phyloP scores from a whole-genome alignment of 371 early-diverging fungal genomes.

The Mucor sp. region DNA sequence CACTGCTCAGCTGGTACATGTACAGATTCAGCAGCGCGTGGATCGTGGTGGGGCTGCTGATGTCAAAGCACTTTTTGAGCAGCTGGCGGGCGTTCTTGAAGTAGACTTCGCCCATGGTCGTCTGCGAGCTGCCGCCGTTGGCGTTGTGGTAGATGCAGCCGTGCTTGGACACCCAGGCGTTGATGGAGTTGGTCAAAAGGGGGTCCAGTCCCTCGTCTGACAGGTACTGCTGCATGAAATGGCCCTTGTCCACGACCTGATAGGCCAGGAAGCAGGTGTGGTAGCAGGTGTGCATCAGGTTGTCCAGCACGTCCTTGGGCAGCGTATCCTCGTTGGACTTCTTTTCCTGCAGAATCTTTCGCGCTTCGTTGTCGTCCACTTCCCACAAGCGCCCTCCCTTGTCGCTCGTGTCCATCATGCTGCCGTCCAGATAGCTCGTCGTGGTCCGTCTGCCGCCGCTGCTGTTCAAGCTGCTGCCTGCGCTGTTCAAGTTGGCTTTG shows the following conservation, averaged over 20 bases:
- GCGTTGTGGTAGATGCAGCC: conserved; percentile 56
- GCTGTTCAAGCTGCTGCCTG: background rate
- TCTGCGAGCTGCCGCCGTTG: conserved; percentile 24
- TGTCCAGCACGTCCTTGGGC: conserved; percentile 35
- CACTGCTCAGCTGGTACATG: conserved; percentile 64
- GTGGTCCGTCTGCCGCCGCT: background rate
- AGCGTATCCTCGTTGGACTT: conserved; percentile 21
- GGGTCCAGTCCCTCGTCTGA: conserved; percentile 46
- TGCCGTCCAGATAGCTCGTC: conserved; percentile 4
- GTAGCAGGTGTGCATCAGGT: conserved; percentile 58
- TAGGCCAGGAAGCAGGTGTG: conserved; percentile 58
- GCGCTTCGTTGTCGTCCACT: conserved; percentile 52
- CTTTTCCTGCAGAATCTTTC: conserved; percentile 43
- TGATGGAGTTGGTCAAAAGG: conserved; percentile 56
- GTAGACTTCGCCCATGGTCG: conserved; percentile 58
- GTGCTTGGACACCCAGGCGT: conserved; percentile 63
- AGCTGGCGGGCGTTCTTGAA: conserved; percentile 58
- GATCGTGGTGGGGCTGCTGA: conserved; percentile 55
- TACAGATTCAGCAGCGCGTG: conserved; percentile 63
- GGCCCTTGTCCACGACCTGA: conserved; percentile 58
- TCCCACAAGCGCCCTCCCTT: conserved; percentile 49
- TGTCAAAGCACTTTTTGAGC: conserved; percentile 62
- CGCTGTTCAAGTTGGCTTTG: background rate
- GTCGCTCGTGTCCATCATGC: conserved; percentile 2
- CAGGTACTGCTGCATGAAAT: conserved; percentile 50